Base-by-base conservation (phyloP, 2,329 filamentous ascomycete species). In the Paecilomyces formosus region DNA sequence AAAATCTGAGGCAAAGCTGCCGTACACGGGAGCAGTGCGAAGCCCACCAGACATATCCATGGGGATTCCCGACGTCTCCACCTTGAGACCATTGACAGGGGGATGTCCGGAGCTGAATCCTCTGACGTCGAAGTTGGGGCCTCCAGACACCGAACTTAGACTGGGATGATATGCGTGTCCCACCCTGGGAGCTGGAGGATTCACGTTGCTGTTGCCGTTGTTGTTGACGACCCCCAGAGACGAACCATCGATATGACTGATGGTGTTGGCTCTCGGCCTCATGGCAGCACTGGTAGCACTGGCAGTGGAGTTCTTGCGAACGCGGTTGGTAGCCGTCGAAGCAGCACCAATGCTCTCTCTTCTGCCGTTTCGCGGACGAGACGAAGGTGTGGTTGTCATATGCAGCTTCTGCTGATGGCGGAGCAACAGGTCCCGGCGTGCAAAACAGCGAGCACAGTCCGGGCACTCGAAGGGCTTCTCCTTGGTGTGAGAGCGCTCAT, bases 381-480 rank as follows among this genome's bases (percentile, higher is more conserved):
- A 88, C 5, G 92, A 92, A 5, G 94, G 89, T 0, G 92, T 92
- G 12, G 90, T 90, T 26, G 91, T 91, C 82, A 96, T 91, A 73
- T 99, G 94, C 54, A 99, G 84, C 81, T 99, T 99, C 81, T 99
- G 94, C 81, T 99, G 94, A 76, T 99, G 94, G 60, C 94, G 86
- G 64, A 99, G 80, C 57, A 99, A 82, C 65, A 99, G 78, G 75
- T 99, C 94, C 64, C 94, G 86, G 61, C 94, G 86, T 60, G 94
- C 94, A 76, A 99, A 99, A 78, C 94, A 97, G 76, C 94, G 81
- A 39, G 90, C 84, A 76, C 94, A 99, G 74, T 97, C 91, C 28
- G 91, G 90, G 69, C 94, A 99, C 76, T 97, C 92, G 68, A 99
- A 99, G 0, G 94, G 94, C 80, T 99, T 99, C 78, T 99, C 92